Conservation (phyloP, 2,329 filamentous ascomycete genomes). For the Penicillium sp. region DNA sequence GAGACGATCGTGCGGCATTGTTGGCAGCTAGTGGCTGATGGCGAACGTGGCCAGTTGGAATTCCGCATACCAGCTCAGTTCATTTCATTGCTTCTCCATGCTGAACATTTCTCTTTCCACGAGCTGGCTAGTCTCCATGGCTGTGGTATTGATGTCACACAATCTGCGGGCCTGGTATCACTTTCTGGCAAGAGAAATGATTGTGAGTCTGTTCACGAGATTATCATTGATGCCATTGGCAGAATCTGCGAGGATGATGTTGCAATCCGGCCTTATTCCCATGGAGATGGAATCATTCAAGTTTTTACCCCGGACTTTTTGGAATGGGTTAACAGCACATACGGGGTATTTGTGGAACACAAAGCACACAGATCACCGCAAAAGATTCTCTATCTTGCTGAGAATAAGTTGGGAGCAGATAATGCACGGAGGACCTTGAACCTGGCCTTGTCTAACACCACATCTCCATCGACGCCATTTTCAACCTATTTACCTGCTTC, state of each 20-base stretch:
- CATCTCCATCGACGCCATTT: constrained; percentile 27
- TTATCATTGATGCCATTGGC: constrained; percentile 31
- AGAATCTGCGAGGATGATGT: constrained; percentile 33
- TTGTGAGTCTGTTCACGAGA: constrained; percentile 36
- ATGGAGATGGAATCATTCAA: constrained; percentile 14
- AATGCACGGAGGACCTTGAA: constrained; percentile 36
- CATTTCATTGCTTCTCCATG: constrained; percentile 33
- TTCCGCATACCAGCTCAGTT: constrained; percentile 29
- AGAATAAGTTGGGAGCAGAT: constrained; percentile 32
- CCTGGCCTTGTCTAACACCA: constrained; percentile 27
- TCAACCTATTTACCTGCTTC: constrained; percentile 36
- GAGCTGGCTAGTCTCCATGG: constrained; percentile 35
- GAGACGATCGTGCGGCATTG: constrained; percentile 41
- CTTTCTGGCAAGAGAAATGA: constrained; percentile 34
- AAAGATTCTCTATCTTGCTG: constrained; percentile 35
- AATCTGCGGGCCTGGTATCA: constrained; percentile 34
- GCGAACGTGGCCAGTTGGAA: constrained; percentile 39
- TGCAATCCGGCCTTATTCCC: constrained; percentile 20
- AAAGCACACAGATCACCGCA: constrained; percentile 14
- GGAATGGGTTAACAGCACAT: constrained; percentile 33
- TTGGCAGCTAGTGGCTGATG: constrained; percentile 36
- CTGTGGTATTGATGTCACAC: constrained; percentile 38
- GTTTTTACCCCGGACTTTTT: constrained; percentile 28
- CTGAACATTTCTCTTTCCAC: constrained; percentile 38
- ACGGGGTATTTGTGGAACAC: constrained; percentile 31